These are phyloP conservation scores for Chaetothyriales sp. DNA, from an alignment of 2,329 filamentous ascomycete genomes.

Conservation along the genomic window DNA sequence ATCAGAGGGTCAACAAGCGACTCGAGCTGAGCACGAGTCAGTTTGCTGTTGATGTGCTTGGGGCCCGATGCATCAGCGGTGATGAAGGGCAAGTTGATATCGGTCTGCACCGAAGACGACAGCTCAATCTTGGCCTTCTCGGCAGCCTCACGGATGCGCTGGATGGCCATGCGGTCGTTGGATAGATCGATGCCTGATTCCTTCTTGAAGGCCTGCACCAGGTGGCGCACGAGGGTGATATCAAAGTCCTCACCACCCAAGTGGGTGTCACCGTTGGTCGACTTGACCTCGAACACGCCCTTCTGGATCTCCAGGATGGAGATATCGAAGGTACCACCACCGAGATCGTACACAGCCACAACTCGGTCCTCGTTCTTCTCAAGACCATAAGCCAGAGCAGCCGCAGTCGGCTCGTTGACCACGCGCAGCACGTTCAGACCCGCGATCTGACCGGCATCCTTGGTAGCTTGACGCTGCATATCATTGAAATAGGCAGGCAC, in stretches of 20 bases:
- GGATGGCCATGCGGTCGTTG: slow-evolving; percentile 90
- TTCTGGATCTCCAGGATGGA: slow-evolving; percentile 94
- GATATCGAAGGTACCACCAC: slow-evolving; percentile 98
- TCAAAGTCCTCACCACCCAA: slow-evolving; percentile 98
- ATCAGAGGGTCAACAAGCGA: slow-evolving; percentile 82
- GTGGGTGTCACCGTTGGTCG: slow-evolving; percentile 96
- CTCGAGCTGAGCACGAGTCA: slow-evolving; percentile 85
- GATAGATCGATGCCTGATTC: slow-evolving; percentile 83
- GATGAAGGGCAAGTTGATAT: slow-evolving; percentile 98
- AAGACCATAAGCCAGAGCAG: slow-evolving; percentile 86
- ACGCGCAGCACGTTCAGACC: slow-evolving; percentile 94
- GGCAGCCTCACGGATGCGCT: slow-evolving; percentile 94
- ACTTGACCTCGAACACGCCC: slow-evolving; percentile 98
- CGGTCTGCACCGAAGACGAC: slow-evolving; percentile 84
- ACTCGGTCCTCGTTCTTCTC: slow-evolving; percentile 86
- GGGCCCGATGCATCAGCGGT: slow-evolving; percentile 88
- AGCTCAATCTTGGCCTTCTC: slow-evolving; percentile 99
- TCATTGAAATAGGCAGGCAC: slow-evolving; percentile 99
- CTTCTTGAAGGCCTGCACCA: slow-evolving; percentile 93
- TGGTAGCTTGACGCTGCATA: slow-evolving; percentile 92
- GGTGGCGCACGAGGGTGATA: slow-evolving; percentile 81
- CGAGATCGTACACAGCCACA: slow-evolving; percentile 92
- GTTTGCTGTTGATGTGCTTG: slow-evolving; percentile 96
- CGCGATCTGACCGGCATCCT: slow-evolving; percentile 92
- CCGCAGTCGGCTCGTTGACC: slow-evolving; percentile 94